Percentiles rank a stretch among this genome's conserved stretches.
Evolutionary conservation across 768 basidiomycete genomes (phyloP).

Genomic region (Coprinellus micaceus): DNA sequence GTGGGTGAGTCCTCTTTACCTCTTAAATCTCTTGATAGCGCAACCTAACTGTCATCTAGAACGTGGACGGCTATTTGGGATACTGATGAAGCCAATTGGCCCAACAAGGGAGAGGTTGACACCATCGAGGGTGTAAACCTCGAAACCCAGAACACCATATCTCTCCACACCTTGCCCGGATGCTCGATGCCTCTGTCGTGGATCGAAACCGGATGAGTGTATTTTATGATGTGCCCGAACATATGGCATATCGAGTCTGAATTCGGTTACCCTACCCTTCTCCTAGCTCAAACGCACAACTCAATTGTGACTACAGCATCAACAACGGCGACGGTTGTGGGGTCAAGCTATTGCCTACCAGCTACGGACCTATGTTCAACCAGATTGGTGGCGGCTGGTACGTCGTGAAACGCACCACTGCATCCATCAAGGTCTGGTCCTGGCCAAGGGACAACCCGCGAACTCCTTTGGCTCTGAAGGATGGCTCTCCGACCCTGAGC

Average conservation of each 20-base stretch:
- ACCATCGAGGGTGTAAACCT: conserved; percentile 60
- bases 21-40: not conserved
- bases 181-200: conserved; percentile 43
- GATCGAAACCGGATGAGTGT: conserved; percentile 31
- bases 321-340: conserved; percentile 53
- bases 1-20: conserved; percentile 40
- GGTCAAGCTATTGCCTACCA: conserved; percentile 35
- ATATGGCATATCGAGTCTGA: not conserved
- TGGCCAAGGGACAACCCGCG: conserved; percentile 44
- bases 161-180: conserved; percentile 50
- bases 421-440: conserved; percentile 59
- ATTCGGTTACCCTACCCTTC: not conserved
- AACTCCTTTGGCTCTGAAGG: conserved; percentile 39
- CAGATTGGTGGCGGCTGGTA: conserved; percentile 57
- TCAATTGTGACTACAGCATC: conserved; percentile 42
- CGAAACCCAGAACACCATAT: conserved; percentile 44
- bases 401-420: conserved; percentile 48
- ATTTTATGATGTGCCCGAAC: conserved; percentile 38
- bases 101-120: conserved; percentile 39
- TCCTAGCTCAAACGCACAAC: conserved; percentile 26
- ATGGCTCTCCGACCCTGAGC: conserved; percentile 38
- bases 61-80: conserved; percentile 54
- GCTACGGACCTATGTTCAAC: conserved; percentile 56
- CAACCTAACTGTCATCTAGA: conserved; percentile 13
- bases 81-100: conserved; percentile 16